Conservation (phyloP, 2,329 filamentous ascomycete genomes). For the Cercospora janseana region DNA sequence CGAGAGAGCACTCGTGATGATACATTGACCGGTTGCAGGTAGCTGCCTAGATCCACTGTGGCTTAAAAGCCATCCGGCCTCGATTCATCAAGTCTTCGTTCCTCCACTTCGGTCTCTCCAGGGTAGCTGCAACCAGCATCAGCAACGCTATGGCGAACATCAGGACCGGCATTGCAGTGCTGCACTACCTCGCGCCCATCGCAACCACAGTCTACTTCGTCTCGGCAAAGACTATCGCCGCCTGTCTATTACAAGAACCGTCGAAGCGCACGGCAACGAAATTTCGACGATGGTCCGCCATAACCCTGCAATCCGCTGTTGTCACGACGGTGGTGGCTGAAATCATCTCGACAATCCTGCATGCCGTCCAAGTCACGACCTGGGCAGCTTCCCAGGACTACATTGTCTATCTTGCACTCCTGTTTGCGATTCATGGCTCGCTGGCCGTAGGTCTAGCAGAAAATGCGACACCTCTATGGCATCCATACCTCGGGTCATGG, state of each 20-base stretch:
- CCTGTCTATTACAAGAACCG: conserved; percentile 33
- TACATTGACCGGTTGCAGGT: background rate
- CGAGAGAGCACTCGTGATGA: background rate
- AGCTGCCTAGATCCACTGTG: background rate
- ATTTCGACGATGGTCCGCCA: conserved; percentile 22
- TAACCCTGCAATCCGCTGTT: conserved; percentile 22
- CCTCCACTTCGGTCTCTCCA: background rate
- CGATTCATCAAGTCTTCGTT: background rate
- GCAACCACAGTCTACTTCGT: conserved; percentile 31
- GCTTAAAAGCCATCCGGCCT: background rate
- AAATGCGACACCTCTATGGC: conserved; percentile 31
- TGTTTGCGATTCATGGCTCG: conserved; percentile 25
- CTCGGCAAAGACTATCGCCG: conserved; percentile 29
- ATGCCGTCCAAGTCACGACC: conserved; percentile 19
- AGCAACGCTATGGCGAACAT: background rate
- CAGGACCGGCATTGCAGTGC: conserved; percentile 17
- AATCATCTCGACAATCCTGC: conserved; percentile 21
- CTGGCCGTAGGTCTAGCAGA: conserved; percentile 30
- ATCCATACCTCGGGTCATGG: conserved; percentile 34
- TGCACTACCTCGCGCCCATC: conserved; percentile 33
- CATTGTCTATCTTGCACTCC: conserved; percentile 27
- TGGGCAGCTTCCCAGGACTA: conserved; percentile 27
- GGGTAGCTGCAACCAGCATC: no score
- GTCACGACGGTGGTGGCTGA: conserved; percentile 26
- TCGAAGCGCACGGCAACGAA: conserved; percentile 19